Conservation (phyloP, 371 early-diverging fungal genomes). For the Chytridium lagenaria region DNA sequence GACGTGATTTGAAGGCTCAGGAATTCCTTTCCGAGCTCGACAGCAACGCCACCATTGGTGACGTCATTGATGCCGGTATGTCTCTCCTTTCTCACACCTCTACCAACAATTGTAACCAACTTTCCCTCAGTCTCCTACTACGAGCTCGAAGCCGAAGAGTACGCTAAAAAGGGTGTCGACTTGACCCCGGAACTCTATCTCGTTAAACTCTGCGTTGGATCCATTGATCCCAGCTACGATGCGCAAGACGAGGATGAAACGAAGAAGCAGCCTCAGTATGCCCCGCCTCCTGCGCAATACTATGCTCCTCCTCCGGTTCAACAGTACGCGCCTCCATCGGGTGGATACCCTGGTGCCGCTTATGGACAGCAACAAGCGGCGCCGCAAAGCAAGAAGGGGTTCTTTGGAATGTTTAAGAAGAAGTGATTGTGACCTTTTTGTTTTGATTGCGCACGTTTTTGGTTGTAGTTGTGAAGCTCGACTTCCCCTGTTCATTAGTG, state of each 20-base stretch:
- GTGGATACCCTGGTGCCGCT: constrained; percentile 1
- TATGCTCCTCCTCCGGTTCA: constrained; percentile 4
- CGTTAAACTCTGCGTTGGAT: constrained; percentile 37
- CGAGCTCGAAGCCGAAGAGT: constrained; percentile 39
- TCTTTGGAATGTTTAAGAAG: neutral
- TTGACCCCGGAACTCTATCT: constrained; percentile 38
- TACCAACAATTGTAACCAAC: too few relatives aligned
- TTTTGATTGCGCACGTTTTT: too few relatives aligned
- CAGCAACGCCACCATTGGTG: constrained; percentile 29
- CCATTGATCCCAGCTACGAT: constrained; percentile 35
- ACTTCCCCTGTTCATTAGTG: too few relatives aligned
- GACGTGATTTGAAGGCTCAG: constrained; percentile 34
- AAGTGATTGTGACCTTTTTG: too few relatives aligned
- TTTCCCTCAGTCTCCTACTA: constrained; percentile 34
- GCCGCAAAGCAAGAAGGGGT: neutral
- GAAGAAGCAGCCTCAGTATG: neutral
- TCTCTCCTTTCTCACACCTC: too few relatives aligned
- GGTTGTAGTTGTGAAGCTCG: too few relatives aligned
- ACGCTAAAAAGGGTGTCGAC: constrained; percentile 26
- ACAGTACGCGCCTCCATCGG: constrained; percentile 3
- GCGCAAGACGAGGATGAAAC: constrained; percentile 11
- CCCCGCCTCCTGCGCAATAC: neutral
- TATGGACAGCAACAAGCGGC: neutral
- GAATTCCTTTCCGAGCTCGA: constrained; percentile 29
- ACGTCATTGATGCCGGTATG: constrained; percentile 33